Evolutionary conservation across 2,329 filamentous ascomycete species (phyloP).

Genomic region (Tolypocladium endophyticum): DNA sequence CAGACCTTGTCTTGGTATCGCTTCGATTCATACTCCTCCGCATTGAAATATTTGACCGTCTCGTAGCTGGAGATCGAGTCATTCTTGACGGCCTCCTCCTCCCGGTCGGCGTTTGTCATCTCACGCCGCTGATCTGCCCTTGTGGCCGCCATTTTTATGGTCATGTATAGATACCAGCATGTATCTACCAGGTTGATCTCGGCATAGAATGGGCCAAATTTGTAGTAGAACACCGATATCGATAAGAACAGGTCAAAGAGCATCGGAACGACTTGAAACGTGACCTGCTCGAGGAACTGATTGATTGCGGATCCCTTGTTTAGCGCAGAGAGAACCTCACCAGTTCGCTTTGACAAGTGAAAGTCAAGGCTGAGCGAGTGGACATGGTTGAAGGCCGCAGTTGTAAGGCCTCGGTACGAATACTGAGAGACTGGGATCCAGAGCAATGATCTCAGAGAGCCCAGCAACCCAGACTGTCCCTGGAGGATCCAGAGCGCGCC

Average conservation of each 20-base stretch:
- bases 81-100: slow-evolving; percentile 96
- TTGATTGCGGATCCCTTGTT: slow-evolving; percentile 97
- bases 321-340: slow-evolving; percentile 87
- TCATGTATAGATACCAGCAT: slow-evolving; percentile 94
- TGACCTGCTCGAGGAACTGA: slow-evolving; percentile 90
- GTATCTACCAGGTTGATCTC: slow-evolving; percentile 83
- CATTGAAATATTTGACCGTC: slow-evolving; percentile 86
- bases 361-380: slow-evolving; percentile 93
- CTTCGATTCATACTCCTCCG: slow-evolving; percentile 67
- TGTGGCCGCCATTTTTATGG: slow-evolving; percentile 90
- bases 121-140: slow-evolving; percentile 80
- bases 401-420: slow-evolving; percentile 87
- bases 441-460: slow-evolving; percentile 68
- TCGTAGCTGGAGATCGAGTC: slow-evolving; percentile 99
- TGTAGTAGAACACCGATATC: slow-evolving; percentile 62
- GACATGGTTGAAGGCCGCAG: slow-evolving; percentile 94
- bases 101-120: slow-evolving; percentile 90
- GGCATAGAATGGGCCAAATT: slow-evolving; percentile 62
- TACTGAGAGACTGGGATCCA: slow-evolving; percentile 98
- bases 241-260: slow-evolving; percentile 80
- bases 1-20: slow-evolving; percentile 62
- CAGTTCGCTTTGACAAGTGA: slow-evolving; percentile 91
- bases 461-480: slow-evolving; percentile 78
- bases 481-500: slow-evolving; percentile 76
- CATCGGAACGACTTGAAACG: slow-evolving; percentile 93